phyloP scores from a whole-genome alignment of 495 filamentous ascomycete genomes.

The Penicillium parvum region DNA sequence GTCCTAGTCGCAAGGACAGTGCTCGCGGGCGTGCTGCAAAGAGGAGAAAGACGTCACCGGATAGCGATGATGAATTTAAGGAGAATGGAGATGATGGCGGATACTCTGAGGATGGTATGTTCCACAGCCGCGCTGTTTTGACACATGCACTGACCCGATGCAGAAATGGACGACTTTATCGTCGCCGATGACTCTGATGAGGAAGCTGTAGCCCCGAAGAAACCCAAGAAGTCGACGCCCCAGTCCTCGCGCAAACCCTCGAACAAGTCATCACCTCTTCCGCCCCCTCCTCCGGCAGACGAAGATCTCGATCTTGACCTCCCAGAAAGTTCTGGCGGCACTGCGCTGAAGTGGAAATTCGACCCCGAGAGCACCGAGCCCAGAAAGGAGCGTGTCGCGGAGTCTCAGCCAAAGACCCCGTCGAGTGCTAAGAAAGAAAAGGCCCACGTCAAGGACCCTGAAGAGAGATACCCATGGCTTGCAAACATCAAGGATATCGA shows the following conservation, averaged over 20 bases:
- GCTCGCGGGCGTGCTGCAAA: conserved; percentile 37
- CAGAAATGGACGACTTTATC: conserved; percentile 81
- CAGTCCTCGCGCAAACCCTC: conserved; percentile 52
- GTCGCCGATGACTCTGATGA: conserved; percentile 77
- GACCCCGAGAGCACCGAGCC: conserved; percentile 71
- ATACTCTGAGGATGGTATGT: conserved; percentile 58
- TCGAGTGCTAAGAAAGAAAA: conserved; percentile 63
- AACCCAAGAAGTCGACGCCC: conserved; percentile 61
- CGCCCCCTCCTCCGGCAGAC: conserved; percentile 43
- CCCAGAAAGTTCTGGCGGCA: conserved; percentile 59
- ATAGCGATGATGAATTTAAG: conserved; percentile 67
- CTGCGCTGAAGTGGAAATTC: conserved; percentile 79
- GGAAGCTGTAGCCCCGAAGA: conserved; percentile 61
- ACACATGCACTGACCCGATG: conserved; percentile 17
- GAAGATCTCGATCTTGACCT: conserved; percentile 49
- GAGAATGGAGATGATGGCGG: conserved; percentile 48
- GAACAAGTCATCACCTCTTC: conserved; percentile 53
- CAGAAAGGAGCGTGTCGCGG: conserved; percentile 46
- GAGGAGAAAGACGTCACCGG: conserved; percentile 48
- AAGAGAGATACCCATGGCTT: conserved; percentile 83
- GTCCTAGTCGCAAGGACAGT: conserved; percentile 35
- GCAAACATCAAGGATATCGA: conserved; percentile 80
- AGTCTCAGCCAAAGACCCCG: conserved; percentile 39
- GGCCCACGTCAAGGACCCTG: conserved; percentile 71
- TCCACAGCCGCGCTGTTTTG: neutral